Evolutionary conservation across 345 rosid genomes (phyloP).

Genomic region (Boechera retrofracta): DNA sequence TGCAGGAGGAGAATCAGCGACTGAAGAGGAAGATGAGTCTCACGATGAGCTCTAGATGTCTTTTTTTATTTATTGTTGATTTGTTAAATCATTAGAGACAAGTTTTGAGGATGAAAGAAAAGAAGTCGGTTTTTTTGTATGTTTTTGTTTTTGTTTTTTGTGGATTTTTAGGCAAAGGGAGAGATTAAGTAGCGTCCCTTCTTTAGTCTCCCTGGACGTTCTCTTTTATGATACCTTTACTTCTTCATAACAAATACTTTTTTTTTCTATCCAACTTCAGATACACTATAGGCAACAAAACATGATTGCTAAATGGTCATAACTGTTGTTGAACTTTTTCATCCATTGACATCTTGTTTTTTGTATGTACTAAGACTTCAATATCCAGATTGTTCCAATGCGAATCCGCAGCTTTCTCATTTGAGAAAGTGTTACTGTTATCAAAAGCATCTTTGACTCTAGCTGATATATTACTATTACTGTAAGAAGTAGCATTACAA

Average conservation of each 20-base stretch:
- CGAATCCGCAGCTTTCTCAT: no score
- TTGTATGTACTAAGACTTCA: no score
- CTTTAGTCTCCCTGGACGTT: slow-evolving; percentile 6
- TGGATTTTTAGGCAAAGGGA: background rate
- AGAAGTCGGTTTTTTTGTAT: background rate
- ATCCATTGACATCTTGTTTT: no score
- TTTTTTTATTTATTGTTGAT: slow-evolving; percentile 34
- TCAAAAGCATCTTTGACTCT: no score
- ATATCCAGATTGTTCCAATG: no score
- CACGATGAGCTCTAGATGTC: slow-evolving; percentile 44
- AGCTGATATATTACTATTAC: no score
- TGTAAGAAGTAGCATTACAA: no score
- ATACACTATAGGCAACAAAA: no score
- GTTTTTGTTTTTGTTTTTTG: background rate
- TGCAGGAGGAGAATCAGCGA: slow-evolving; percentile 36
- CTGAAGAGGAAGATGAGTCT: slow-evolving; percentile 47
- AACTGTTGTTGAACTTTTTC: no score
- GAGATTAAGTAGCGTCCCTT: slow-evolving; percentile 20
- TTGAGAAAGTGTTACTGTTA: no score
- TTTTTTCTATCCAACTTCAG: no score
- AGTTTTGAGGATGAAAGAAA: slow-evolving; percentile 35
- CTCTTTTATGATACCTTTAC: background rate
- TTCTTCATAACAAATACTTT: background rate
- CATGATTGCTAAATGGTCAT: no score
- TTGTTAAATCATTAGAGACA: slow-evolving; percentile 30